Evolutionary conservation across 208 protist genomes (phyloP).

Genomic region (Wallacemonas collosoma): DNA sequence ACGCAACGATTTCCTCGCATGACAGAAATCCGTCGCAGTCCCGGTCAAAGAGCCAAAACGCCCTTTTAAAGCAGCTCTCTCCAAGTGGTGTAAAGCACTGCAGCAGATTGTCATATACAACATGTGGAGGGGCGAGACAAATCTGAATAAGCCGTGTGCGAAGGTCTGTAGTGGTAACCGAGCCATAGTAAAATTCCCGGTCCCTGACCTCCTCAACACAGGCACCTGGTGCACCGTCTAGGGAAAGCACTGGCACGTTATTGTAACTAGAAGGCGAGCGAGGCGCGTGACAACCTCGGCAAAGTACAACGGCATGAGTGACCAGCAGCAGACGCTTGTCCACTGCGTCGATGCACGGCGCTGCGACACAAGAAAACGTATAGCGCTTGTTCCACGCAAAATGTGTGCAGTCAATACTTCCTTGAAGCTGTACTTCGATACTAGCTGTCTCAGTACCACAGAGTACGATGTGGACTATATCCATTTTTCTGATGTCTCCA

Average conservation of each 20-base stretch:
- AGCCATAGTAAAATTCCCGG: conserved; percentile 73
- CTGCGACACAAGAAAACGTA: conserved; percentile 59
- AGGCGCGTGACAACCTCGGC: conserved; percentile 49
- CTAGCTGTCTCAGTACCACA: conserved; percentile 65
- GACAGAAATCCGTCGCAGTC: conserved; percentile 70
- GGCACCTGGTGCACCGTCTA: conserved; percentile 43
- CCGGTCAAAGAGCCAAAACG: conserved; percentile 87
- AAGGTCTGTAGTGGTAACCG: conserved; percentile 36
- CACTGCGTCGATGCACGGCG: conserved; percentile 49
- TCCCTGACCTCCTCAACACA: conserved; percentile 47
- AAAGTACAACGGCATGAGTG: conserved; percentile 69
- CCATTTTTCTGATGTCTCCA: conserved; percentile 6
- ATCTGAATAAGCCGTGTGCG: conserved; percentile 37
- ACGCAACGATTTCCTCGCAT: conserved; percentile 62
- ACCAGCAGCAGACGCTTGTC: conserved; percentile 58
- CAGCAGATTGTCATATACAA: conserved; percentile 68
- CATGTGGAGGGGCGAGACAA: conserved; percentile 64
- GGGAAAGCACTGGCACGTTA: conserved; percentile 50
- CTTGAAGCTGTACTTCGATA: conserved; percentile 58
- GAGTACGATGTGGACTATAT: conserved; percentile 50
- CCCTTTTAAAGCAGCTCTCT: conserved; percentile 51
- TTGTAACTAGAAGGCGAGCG: conserved; percentile 34
- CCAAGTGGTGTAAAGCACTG: conserved; percentile 58
- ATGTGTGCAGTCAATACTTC: conserved; percentile 54
- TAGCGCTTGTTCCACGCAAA: conserved; percentile 80